A percentile compares a stretch with the other conserved stretches of the same genome.
Conservation (phyloP, 176 grass and related monocot genomes). For the Zoysia japonica region DNA sequence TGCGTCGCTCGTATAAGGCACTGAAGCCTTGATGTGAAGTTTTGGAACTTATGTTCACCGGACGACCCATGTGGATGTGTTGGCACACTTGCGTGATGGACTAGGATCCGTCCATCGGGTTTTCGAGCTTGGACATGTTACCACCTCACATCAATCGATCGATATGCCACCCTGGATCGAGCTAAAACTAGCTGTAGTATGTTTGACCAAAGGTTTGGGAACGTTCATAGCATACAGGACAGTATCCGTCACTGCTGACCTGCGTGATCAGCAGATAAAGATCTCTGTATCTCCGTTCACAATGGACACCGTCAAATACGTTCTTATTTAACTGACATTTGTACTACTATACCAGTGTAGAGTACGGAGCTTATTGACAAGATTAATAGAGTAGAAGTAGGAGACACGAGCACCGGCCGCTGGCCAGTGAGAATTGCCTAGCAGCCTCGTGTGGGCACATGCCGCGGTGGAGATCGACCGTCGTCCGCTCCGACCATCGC, state of each 20-base stretch:
- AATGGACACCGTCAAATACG: background rate
- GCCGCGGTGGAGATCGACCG: background rate
- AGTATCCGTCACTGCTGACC: conserved; percentile 2
- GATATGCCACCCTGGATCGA: conserved; percentile 26
- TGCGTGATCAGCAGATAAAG: conserved; percentile 4
- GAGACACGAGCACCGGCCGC: background rate
- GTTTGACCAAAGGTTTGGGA: conserved; percentile 1
- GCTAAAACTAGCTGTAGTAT: background rate
- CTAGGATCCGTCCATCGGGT: conserved; percentile 20
- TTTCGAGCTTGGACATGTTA: conserved; percentile 13
- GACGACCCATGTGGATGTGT: conserved; percentile 21
- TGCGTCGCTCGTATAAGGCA: background rate
- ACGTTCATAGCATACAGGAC: background rate
- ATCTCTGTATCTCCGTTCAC: background rate
- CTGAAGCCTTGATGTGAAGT: background rate
- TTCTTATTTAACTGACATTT: background rate
- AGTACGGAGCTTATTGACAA: background rate
- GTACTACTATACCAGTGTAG: background rate
- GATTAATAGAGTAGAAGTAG: background rate
- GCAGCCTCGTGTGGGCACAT: conserved; percentile 14
- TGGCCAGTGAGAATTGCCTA: conserved; percentile 6
- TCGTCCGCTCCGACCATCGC: conserved; percentile 5
- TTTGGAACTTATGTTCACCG: background rate
- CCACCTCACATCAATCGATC: background rate
- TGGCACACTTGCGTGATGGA: too few species aligned